Evolutionary conservation across 306 rosid genomes (phyloP), one percentile per base, ranked within the genome.

Genomic region (Betula pendula): DNA sequence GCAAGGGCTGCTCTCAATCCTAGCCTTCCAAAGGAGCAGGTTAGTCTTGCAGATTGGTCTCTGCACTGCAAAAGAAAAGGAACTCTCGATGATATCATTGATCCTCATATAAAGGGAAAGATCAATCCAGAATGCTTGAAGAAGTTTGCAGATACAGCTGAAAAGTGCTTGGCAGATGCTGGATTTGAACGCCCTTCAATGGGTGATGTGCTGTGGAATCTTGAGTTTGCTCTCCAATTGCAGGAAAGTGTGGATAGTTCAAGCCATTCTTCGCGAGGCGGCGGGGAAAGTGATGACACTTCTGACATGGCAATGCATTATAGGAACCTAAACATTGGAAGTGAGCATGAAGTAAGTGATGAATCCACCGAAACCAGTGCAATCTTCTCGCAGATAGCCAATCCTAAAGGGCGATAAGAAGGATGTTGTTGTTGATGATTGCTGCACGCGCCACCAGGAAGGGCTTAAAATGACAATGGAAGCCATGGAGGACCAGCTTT

Each of bases 21-120:
- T 2, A 78, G 47, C 42, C 91, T 87, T 80, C 68, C 89, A 74
- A 87, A 83, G 75, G 91, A 87, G 27, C 91, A 87, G 15, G 91
- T 87, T 71, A 87, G 91, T 80, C 84, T 87, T 47, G 89, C 91
- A 7, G 91, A 87, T 10, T 87, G 89, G 89, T 87, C 87, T 63
- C 40, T 82, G 43, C 24, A 47, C 8, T 75, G 76, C 77, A 87
- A 78, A 69, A 19, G 85, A n/a, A 87, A 70, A 73, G 91, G 91
- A 52, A 85, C 77, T 2, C 55, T 87, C 27, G 89, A 87, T 29
- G 89, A 87, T 77, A 78, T 87, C 6, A 78, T 85, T 47, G 91
- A 87, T 58, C 89, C 89, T 2, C 17, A 45, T 72, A 25, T 85
- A 14, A 85, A 78, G 47, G 89, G 85, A 76, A 82, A 79, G 71